These are phyloP conservation scores for Madurella fahalii DNA, from an alignment of 2,329 filamentous ascomycete species.

Conservation along the genomic window DNA sequence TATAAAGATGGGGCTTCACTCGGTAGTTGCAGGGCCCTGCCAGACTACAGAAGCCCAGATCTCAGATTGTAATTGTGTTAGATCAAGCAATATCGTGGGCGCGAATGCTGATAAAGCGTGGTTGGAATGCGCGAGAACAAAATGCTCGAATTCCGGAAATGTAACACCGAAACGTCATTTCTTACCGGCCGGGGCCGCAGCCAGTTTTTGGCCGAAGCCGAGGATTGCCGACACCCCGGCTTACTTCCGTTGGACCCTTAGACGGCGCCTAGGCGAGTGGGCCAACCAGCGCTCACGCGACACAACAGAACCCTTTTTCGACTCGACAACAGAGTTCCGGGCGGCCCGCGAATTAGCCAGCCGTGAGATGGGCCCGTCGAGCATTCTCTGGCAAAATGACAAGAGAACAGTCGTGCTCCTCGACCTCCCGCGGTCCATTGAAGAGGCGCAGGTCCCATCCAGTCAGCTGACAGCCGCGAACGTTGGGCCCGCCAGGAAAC, in stretches of 20 bases:
- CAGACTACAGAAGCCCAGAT: not conserved
- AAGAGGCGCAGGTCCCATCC: slow-evolving; percentile 56
- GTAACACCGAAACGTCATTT: slow-evolving; percentile 25
- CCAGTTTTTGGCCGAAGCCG: slow-evolving; percentile 25
- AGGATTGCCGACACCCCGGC: slow-evolving; percentile 29
- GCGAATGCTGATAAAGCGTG: slow-evolving; percentile 2
- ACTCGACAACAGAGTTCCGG: no score
- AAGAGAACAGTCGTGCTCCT: slow-evolving; percentile 53
- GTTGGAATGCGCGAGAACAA: not conserved
- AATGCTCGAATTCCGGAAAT: slow-evolving; percentile 17
- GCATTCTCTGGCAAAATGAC: slow-evolving; percentile 52
- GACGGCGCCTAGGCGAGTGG: slow-evolving; percentile 1
- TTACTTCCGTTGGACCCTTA: slow-evolving; percentile 1
- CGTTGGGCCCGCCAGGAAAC: slow-evolving; percentile 1
- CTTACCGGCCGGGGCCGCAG: not conserved
- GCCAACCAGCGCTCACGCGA: slow-evolving; percentile 14
- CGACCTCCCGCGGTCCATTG: slow-evolving; percentile 67
- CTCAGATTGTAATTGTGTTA: not conserved
- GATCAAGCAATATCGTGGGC: not conserved
- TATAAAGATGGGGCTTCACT: not conserved
- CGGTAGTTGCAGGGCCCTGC: no score
- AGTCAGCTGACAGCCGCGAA: slow-evolving; percentile 25
- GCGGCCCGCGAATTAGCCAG: not conserved
- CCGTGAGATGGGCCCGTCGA: slow-evolving; percentile 23
- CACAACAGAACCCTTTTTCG: not conserved